Base-by-base conservation (phyloP, 2,329 filamentous ascomycete genomes). In the Clonostachys rhizophaga region DNA sequence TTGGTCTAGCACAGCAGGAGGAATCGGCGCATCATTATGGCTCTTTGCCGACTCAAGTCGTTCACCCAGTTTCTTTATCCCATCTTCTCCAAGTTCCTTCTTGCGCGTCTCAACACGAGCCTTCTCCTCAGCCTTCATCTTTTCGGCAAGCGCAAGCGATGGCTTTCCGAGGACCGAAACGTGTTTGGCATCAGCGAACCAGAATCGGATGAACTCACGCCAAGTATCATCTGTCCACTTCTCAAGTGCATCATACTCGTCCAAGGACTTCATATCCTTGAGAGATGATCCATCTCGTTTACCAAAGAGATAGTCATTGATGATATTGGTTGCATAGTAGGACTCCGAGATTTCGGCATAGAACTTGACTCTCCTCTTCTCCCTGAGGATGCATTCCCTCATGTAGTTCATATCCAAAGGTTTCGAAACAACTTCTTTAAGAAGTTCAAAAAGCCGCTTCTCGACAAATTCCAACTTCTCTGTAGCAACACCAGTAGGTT, bases 221-320 rank as follows among this genome's bases (percentile, higher is more conserved):
- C 94, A 99, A 48, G 96, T 75, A 33, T 80, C 70, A 53, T 97
- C 91, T 5, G 76, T 81, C 94, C 94, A 99, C 43, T 75, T 72
- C 55, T 87, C 84, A 20, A 99, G 67, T 2, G 72, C 71, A 51
- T 94, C 87, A 51, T 83, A 85, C 58, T 84, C 81, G 16, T 59
- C 55, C 9, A 86, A 63, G 14, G 65, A 71, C 52, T 72, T 71
- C 35, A 91, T 65, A 20, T 84, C 75, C 42, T 70, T 76, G 48
- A 92, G 70, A 0, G 84, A 89, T 4, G 87, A 87, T 2, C 94
- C 95, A 62, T 96, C 86, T 34, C 90, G 81, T 44, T 84, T 83
- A 30, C 92, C 94, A 60, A 94, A 99, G 10, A 97, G 78, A 62
- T 95, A 96, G 61, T 97, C 91, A 13, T 86, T 87, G 58, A 97